These are phyloP conservation scores for Jaenimonas drosophilae DNA, from an alignment of 208 protist species.

Conservation along the genomic window DNA sequence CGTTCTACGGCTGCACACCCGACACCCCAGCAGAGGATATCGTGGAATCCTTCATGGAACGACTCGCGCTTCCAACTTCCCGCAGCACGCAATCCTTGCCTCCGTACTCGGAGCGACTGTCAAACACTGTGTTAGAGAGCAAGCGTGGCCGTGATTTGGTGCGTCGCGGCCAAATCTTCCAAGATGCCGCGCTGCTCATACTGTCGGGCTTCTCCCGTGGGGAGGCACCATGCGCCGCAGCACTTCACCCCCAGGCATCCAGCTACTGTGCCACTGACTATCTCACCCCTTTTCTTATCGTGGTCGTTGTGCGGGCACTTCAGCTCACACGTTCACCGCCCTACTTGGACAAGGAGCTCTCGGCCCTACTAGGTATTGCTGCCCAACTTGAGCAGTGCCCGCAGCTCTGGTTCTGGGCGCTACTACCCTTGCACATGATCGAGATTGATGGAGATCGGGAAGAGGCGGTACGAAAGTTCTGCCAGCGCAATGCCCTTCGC, in stretches of 20 bases:
- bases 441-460: constrained; percentile 16
- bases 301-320: constrained; percentile 37
- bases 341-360: constrained; percentile 61
- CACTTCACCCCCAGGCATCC: constrained; percentile 76
- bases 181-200: constrained; percentile 63
- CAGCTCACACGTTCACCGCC: constrained; percentile 21
- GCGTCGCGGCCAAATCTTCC: constrained; percentile 46
- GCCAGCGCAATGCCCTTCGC: constrained; percentile 65
- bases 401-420: constrained; percentile 73
- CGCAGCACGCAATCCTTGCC: constrained; percentile 50
- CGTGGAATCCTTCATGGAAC: constrained; percentile 51
- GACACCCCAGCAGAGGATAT: constrained; percentile 77
- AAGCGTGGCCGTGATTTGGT: constrained; percentile 47
- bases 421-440: constrained; percentile 80
- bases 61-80: constrained; percentile 30
- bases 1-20: constrained; percentile 76
- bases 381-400: constrained; percentile 52
- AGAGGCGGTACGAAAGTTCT: constrained; percentile 54
- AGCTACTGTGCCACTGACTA: constrained; percentile 78
- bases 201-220: constrained; percentile 62
- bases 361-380: constrained; percentile 55
- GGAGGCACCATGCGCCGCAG: constrained; percentile 25
- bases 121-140: constrained; percentile 15
- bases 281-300: constrained; percentile 67
- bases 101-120: constrained; percentile 60